Conservation (phyloP, 805 yeast species). For the baker's yeast (Saccharomyces cerevisiae) region DNA sequence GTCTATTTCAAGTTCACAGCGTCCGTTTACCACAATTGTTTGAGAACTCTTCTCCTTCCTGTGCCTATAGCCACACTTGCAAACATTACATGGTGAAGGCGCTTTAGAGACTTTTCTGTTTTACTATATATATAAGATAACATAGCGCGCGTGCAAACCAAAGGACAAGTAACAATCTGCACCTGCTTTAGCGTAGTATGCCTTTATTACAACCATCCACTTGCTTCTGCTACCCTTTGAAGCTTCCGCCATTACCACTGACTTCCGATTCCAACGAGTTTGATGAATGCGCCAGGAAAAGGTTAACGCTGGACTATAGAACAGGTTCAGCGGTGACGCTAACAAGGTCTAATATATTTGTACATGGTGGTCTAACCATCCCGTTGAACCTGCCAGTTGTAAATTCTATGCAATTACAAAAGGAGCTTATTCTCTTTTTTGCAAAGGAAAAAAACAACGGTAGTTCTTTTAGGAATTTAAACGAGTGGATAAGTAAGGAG, state of each 20-base stretch:
- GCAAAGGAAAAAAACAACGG: slow-evolving; percentile 18
- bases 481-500: slow-evolving; percentile 51
- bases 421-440: slow-evolving; percentile 32
- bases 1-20: background rate
- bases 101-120: background rate
- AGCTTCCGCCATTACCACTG: slow-evolving; percentile 40
- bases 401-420: slow-evolving; percentile 34
- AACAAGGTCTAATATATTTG: slow-evolving; percentile 51
- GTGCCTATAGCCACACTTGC: background rate
- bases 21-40: background rate
- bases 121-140: background rate
- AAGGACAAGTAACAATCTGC: background rate
- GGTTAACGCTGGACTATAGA: slow-evolving; percentile 49
- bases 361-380: slow-evolving; percentile 60
- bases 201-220: slow-evolving; percentile 57
- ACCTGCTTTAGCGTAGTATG: slow-evolving; percentile 32
- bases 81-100: background rate
- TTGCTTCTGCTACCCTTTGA: slow-evolving; percentile 48
- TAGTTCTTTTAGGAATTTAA: slow-evolving; percentile 19
- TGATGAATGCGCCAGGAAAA: slow-evolving; percentile 39
- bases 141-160: background rate
- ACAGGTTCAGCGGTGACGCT: slow-evolving; percentile 60
- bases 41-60: background rate
- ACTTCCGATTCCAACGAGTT: slow-evolving; percentile 7
- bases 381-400: slow-evolving; percentile 42